These are phyloP conservation scores for Penicillium argentinense DNA, from an alignment of 495 filamentous ascomycete species.

Conservation along the genomic window DNA sequence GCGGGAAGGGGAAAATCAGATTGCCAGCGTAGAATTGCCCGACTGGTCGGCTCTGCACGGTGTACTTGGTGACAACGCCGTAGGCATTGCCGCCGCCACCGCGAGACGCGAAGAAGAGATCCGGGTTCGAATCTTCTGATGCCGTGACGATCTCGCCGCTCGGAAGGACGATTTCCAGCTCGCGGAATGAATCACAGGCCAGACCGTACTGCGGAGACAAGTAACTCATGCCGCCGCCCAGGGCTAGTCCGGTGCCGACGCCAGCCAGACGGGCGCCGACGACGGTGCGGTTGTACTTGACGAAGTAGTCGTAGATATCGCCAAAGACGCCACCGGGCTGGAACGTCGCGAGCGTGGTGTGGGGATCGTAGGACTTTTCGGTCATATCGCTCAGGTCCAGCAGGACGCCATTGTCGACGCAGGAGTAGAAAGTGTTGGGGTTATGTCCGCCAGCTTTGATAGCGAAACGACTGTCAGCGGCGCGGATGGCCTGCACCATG, in stretches of 20 bases:
- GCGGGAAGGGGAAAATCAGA: conserved; percentile 26
- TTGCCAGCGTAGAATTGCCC: conserved; percentile 33
- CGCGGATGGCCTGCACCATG: conserved; percentile 23
- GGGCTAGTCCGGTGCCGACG: conserved; percentile 33
- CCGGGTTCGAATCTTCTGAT: conserved; percentile 46
- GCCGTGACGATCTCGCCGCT: conserved; percentile 49
- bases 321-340: conserved; percentile 32
- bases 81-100: conserved; percentile 54
- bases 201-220: conserved; percentile 38
- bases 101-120: conserved; percentile 59
- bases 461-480: conserved; percentile 39
- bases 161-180: conserved; percentile 50
- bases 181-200: conserved; percentile 34
- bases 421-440: conserved; percentile 40
- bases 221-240: conserved; percentile 37
- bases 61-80: conserved; percentile 43
- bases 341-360: conserved; percentile 33
- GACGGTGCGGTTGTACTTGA: conserved; percentile 29
- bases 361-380: conserved; percentile 27
- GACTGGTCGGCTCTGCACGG: conserved; percentile 25
- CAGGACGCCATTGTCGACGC: conserved; percentile 41
- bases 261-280: conserved; percentile 33
- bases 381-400: conserved; percentile 40
- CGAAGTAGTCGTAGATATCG: conserved; percentile 32
- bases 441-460: conserved; percentile 49